Evolutionary conservation across 805 yeast genomes (phyloP).

Genomic region (Cyberlindnera americana): DNA sequence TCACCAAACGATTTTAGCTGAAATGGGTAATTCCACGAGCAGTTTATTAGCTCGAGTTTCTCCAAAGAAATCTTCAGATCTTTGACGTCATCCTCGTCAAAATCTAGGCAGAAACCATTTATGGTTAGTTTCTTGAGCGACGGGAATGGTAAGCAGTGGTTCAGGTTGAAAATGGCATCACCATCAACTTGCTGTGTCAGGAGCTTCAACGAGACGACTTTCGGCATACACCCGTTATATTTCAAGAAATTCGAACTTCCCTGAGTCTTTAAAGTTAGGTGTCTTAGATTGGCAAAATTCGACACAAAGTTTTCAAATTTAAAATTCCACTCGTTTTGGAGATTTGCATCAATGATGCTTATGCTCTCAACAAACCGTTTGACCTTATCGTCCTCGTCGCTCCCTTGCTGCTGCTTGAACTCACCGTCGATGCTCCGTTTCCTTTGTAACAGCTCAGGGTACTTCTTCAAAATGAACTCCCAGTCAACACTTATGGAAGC

Average conservation of each 20-base stretch:
- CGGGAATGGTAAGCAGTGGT: slow-evolving; percentile 39
- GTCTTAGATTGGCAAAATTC: slow-evolving; percentile 21
- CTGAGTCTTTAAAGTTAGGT: slow-evolving; percentile 25
- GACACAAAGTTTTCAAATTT: slow-evolving; percentile 28
- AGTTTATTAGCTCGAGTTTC: slow-evolving; percentile 36
- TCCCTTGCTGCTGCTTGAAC: too few species aligned
- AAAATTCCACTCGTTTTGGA: slow-evolving; percentile 35
- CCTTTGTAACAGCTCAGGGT: slow-evolving; percentile 5
- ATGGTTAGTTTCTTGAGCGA: slow-evolving; percentile 34
- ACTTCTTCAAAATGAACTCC: slow-evolving; percentile 15
- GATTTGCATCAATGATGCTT: slow-evolving; percentile 27
- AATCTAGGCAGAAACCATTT: slow-evolving; percentile 39
- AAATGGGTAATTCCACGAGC: slow-evolving; percentile 59
- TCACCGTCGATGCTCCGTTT: slow-evolving; percentile 5
- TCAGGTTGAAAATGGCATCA: slow-evolving; percentile 36
- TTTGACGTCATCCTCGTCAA: slow-evolving; percentile 33
- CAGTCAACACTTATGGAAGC: slow-evolving; percentile 14
- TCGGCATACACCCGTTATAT: slow-evolving; percentile 24
- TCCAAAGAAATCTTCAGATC: slow-evolving; percentile 19
- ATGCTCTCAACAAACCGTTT: slow-evolving; percentile 25
- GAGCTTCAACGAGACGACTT: slow-evolving; percentile 19
- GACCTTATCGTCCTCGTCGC: slow-evolving; percentile 1
- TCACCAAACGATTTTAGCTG: slow-evolving; percentile 32
- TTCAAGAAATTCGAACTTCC: slow-evolving; percentile 35
- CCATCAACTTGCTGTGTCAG: slow-evolving; percentile 19